phyloP scores from a whole-genome alignment of 2,329 filamentous ascomycete species.

The Karstenula rhodostoma region DNA sequence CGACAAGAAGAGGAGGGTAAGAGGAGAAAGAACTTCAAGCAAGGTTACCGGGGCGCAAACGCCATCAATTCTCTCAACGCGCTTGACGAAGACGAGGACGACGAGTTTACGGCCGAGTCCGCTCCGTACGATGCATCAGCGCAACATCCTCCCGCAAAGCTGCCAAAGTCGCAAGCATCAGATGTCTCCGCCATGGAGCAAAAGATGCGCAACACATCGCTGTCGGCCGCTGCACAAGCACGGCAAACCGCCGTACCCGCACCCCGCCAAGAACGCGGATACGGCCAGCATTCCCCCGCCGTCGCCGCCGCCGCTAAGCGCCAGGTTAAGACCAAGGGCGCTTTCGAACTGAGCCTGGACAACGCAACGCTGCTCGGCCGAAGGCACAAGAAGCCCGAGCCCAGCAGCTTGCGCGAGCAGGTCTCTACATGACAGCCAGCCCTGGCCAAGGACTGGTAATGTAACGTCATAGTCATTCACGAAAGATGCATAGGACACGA shows the following conservation, averaged over 20 bases:
- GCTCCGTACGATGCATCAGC: constrained; percentile 60
- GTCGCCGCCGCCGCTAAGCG: constrained; percentile 85
- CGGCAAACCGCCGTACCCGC: constrained; percentile 57
- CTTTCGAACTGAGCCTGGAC: constrained; percentile 91
- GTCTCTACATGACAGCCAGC: constrained; percentile 47
- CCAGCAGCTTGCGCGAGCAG: constrained; percentile 57
- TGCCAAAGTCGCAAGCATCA: constrained; percentile 70
- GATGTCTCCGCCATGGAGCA: constrained; percentile 81
- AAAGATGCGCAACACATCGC: constrained; percentile 83
- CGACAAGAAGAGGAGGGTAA: constrained; percentile 96
- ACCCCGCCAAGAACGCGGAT: constrained; percentile 71
- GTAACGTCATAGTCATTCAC: not conserved
- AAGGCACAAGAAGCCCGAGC: constrained; percentile 60
- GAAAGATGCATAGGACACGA: constrained; percentile 8
- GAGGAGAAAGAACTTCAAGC: constrained; percentile 81
- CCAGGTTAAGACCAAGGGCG: constrained; percentile 79
- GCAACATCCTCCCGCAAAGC: constrained; percentile 65
- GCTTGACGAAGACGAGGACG: constrained; percentile 70
- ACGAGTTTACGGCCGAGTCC: constrained; percentile 72
- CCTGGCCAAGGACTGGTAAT: constrained; percentile 37
- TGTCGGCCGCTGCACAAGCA: constrained; percentile 71
- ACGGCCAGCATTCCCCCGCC: constrained; percentile 86
- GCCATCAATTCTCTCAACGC: constrained; percentile 72
- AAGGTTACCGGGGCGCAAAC: constrained; percentile 71
- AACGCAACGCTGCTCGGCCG: constrained; percentile 89